These are phyloP conservation scores for Brachypodium distachyon DNA, from an alignment of 202 grass and related monocot genomes.

Conservation along the genomic window DNA sequence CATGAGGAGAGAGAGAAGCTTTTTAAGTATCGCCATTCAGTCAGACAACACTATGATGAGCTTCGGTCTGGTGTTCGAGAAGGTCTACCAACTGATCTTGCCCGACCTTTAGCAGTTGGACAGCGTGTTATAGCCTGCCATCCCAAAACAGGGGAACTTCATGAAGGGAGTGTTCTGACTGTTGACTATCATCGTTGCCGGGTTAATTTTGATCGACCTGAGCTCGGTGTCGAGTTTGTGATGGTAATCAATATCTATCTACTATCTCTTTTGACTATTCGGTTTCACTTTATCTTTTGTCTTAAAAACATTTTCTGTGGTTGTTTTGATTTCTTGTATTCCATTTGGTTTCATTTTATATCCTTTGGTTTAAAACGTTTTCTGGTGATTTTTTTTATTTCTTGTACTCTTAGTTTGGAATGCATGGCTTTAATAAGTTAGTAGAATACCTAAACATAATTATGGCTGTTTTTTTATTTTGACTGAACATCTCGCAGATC, in stretches of 20 bases:
- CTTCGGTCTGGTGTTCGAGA: slow-evolving; percentile 75
- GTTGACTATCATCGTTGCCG: slow-evolving; percentile 55
- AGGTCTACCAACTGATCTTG: slow-evolving; percentile 86
- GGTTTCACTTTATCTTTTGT: not conserved
- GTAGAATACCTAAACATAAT: not conserved
- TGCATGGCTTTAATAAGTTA: not conserved
- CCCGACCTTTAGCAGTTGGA: slow-evolving; percentile 79
- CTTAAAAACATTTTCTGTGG: not conserved
- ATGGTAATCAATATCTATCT: slow-evolving; percentile 51
- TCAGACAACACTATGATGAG: slow-evolving; percentile 85
- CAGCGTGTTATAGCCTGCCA: slow-evolving; percentile 90
- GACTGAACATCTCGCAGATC: not conserved
- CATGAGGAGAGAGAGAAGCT: slow-evolving; percentile 91
- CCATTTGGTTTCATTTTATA: not conserved
- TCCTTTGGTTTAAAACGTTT: slow-evolving; percentile 4
- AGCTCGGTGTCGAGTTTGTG: slow-evolving; percentile 83
- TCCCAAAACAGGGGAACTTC: slow-evolving; percentile 97
- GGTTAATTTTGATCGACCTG: slow-evolving; percentile 88
- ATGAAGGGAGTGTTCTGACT: slow-evolving; percentile 89
- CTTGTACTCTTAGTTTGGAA: not conserved
- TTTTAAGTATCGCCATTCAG: slow-evolving; percentile 79
- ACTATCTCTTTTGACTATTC: not conserved
- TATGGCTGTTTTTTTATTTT: not conserved
- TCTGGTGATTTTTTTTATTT: not conserved
- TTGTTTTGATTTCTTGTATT: not conserved